phyloP scores from a whole-genome alignment of 352 stramenopile species.

The Paralagenidium karlingii region DNA sequence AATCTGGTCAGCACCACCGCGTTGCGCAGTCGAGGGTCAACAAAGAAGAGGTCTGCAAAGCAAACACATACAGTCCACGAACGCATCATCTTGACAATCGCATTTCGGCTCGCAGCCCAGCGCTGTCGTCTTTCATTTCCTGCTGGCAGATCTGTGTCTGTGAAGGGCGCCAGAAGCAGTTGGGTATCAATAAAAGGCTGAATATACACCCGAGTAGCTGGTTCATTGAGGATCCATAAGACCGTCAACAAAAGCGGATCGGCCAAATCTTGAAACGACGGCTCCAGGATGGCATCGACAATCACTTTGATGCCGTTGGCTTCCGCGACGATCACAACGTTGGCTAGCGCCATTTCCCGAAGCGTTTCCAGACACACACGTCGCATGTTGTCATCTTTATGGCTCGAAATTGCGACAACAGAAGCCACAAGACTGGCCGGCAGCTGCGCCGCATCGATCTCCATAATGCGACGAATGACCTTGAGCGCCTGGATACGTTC shows the following conservation, averaged over 20 bases:
- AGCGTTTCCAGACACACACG: conserved; percentile 79
- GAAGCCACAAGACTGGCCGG: conserved; percentile 70
- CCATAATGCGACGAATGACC: conserved; percentile 69
- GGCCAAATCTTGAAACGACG: conserved; percentile 75
- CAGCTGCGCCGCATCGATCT: conserved; percentile 78
- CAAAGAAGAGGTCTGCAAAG: not conserved
- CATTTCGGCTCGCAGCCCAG: conserved; percentile 84
- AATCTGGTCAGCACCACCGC: not conserved
- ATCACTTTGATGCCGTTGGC: conserved; percentile 75
- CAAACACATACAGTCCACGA: conserved; percentile 57
- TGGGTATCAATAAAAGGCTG: conserved; percentile 82
- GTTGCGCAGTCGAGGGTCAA: not conserved
- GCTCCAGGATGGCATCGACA: conserved; percentile 79
- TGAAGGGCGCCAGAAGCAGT: conserved; percentile 78
- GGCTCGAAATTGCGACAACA: conserved; percentile 68
- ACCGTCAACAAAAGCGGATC: conserved; percentile 80
- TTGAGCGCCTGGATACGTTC: conserved; percentile 83
- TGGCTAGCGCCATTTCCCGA: conserved; percentile 63
- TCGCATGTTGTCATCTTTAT: conserved; percentile 85
- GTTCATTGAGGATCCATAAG: conserved; percentile 76
- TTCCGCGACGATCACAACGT: conserved; percentile 72
- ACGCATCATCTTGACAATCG: conserved; percentile 84
- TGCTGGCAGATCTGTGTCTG: conserved; percentile 73
- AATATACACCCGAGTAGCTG: conserved; percentile 73
- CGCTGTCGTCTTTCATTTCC: conserved; percentile 75